Base-by-base conservation (phyloP, 139 green algal species). In the Tetraselmis striata region DNA sequence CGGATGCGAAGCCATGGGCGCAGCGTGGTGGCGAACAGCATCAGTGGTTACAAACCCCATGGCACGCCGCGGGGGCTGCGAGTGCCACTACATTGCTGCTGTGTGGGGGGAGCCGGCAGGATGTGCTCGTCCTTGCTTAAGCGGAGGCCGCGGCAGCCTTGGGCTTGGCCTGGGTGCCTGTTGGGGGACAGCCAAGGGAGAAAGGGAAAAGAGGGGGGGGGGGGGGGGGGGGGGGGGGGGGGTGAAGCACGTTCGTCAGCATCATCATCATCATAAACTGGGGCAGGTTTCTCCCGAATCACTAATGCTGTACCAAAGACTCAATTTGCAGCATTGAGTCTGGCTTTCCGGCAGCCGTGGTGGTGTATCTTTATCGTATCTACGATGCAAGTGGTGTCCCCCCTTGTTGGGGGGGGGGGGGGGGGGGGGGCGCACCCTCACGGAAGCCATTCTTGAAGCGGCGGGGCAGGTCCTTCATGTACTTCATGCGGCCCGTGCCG, bases 381-480 rank as follows among this genome's bases (percentile, higher is more conserved):
- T 67, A 67, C 45, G 18, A 67, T 67, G 45, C 18, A 25, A 18
- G 45, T 67, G 45, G 11, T 25, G 5, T 5, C 5, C 45, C 5
- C 5, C 11, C 45, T 67, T 67, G 11, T 18, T 18, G 18, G 45
- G 18, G 45, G 18, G 5, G 45, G 45, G 5, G 45, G 5, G 45
- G 45, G 5, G 45, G 45, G 45, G 45, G 45, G 45, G 11, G 5
- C 88, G 91, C 77, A 93, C 95, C 93, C 88, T 97, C 93, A 2
- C 90, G 90, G 93, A 99, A 99, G 80, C 93, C 93, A 86, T 99
- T 98, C 88, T 95, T 97, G 92, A 97, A 97, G 59, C 95, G 92
- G 74, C 94, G 87, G 29, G 94, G 92, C 82, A 99, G 87, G 59
- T 89, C 88, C 92, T 96, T 96, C 77, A 99, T 82, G 92, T 99